A percentile compares a stretch with the other conserved stretches of the same genome.
Evolutionary conservation across 768 basidiomycete genomes (phyloP).

Genomic region (Mycena belliarum): DNA sequence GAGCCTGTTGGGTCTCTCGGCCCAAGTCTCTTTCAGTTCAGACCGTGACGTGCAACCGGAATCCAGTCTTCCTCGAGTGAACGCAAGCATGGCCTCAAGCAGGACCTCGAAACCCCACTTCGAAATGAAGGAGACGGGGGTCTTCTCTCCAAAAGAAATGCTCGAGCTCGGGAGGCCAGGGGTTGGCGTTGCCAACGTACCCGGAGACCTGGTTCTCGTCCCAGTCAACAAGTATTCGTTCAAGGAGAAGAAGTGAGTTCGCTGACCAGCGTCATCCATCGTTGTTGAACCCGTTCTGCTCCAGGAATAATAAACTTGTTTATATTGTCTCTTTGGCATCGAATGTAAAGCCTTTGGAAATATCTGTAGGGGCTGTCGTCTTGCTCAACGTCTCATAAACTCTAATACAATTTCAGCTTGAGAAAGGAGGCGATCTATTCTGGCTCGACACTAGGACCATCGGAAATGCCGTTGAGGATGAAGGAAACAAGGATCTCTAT

Average conservation of each 20-base stretch:
- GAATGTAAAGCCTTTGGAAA: slow-evolving; percentile 47
- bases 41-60: slow-evolving; percentile 24
- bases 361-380: slow-evolving; percentile 41
- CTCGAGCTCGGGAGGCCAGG: slow-evolving; percentile 70
- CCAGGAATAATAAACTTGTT: slow-evolving; percentile 73
- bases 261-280: neutral
- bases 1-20: slow-evolving; percentile 52
- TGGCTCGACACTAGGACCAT: slow-evolving; percentile 77
- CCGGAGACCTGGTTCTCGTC: slow-evolving; percentile 69
- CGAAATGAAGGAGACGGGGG: slow-evolving; percentile 14
- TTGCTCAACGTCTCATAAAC: neutral
- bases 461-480: slow-evolving; percentile 62
- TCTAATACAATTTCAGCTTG: too few relatives aligned
- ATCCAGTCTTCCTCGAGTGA: slow-evolving; percentile 4
- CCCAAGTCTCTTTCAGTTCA: slow-evolving; percentile 49
- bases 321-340: slow-evolving; percentile 61
- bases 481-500: slow-evolving; percentile 59
- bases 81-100: slow-evolving; percentile 26
- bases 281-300: neutral
- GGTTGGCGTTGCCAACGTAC: slow-evolving; percentile 61
- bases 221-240: slow-evolving; percentile 70
- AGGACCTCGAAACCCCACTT: slow-evolving; percentile 42
- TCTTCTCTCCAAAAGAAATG: slow-evolving; percentile 31
- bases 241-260: slow-evolving; percentile 68
- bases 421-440: slow-evolving; percentile 73